Evolutionary conservation across 768 basidiomycete genomes (phyloP).

Genomic region (Phallus indusiatus): DNA sequence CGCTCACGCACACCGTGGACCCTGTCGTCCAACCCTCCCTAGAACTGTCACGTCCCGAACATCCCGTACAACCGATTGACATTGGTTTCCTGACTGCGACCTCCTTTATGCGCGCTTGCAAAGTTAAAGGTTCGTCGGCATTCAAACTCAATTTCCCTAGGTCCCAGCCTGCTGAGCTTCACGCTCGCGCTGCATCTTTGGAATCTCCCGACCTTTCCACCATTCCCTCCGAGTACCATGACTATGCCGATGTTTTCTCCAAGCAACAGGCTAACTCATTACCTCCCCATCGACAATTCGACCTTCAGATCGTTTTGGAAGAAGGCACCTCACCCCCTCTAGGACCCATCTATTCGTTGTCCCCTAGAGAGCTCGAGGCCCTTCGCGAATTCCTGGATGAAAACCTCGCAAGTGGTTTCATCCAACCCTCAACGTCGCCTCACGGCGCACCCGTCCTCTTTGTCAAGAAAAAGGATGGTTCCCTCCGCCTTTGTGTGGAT

Average conservation of each 20-base stretch:
- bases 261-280: conserved; percentile 20
- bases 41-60: neutral
- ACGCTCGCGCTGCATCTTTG: neutral
- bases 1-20: neutral
- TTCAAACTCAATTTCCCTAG: neutral
- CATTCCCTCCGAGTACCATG: conserved; percentile 22
- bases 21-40: neutral
- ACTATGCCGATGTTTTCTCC: conserved; percentile 22
- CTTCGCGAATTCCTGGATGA: conserved; percentile 28
- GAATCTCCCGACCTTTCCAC: neutral
- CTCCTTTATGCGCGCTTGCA: neutral
- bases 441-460: conserved; percentile 20
- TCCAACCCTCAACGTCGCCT: conserved; percentile 22
- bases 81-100: conserved; percentile 9
- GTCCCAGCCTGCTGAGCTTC: neutral
- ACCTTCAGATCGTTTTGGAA: conserved; percentile 27
- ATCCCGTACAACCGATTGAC: neutral
- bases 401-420: conserved; percentile 28
- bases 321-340: conserved; percentile 18
- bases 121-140: neutral
- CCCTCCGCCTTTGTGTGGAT: conserved; percentile 21
- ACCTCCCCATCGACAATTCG: conserved; percentile 27
- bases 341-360: conserved; percentile 28
- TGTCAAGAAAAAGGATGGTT: conserved; percentile 25
- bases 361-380: conserved; percentile 22